Percentiles rank a stretch among this genome's conserved stretches.
These are phyloP conservation scores for Perkinsus marinus DNA, from an alignment of 169 alveolate species.

Conservation along the genomic window DNA sequence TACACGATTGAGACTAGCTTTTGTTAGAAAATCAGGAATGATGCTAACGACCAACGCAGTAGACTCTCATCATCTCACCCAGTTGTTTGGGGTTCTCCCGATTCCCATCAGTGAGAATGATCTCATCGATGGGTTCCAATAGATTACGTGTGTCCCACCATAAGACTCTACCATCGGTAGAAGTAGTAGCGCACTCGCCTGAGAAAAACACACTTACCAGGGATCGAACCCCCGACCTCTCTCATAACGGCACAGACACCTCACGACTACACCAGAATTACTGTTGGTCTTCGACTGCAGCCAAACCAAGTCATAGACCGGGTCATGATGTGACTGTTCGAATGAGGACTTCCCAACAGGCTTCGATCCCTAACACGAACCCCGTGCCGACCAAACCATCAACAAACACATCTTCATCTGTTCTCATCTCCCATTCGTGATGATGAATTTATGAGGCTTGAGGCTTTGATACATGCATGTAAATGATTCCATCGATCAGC, in stretches of 20 bases:
- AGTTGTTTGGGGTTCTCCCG: neutral
- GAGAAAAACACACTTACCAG: neutral
- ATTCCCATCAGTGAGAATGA: conserved; percentile 32
- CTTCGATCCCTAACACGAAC: conserved; percentile 49
- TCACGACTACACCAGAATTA: neutral
- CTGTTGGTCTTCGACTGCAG: conserved; percentile 69
- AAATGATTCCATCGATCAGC: too few relatives aligned
- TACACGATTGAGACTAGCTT: too few relatives aligned
- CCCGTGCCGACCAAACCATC: too few relatives aligned
- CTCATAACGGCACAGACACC: neutral
- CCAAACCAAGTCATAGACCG: conserved; percentile 79
- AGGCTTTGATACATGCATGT: too few relatives aligned
- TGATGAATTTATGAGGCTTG: too few relatives aligned
- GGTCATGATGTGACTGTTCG: conserved; percentile 75
- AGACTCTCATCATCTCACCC: neutral
- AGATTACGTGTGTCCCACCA: conserved; percentile 81
- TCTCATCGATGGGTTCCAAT: conserved; percentile 51
- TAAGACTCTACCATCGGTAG: conserved; percentile 73
- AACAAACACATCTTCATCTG: too few relatives aligned
- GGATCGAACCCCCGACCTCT: neutral
- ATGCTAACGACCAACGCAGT: too few relatives aligned
- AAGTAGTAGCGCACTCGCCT: conserved; percentile 64
- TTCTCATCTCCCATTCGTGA: too few relatives aligned
- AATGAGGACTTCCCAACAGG: conserved; percentile 59
- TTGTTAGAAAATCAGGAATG: too few relatives aligned